Evolutionary conservation across 352 stramenopile species (phyloP).

Genomic region (Thalassiosira exigua): DNA sequence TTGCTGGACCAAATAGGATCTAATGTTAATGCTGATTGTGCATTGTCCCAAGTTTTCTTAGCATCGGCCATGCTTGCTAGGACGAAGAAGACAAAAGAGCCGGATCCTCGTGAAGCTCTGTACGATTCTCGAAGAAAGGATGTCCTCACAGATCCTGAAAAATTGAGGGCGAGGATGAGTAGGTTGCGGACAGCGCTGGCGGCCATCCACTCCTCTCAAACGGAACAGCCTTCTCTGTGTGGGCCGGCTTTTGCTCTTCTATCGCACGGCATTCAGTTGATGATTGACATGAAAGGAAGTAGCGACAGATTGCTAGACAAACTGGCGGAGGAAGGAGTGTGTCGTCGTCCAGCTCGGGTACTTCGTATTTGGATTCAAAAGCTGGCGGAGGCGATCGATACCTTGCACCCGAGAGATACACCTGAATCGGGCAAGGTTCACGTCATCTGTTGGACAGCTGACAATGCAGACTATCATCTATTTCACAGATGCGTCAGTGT

Average conservation of each 20-base stretch:
- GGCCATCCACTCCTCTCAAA: neutral
- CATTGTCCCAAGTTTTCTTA: conserved; percentile 2
- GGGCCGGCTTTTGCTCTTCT: neutral
- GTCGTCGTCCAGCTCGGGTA: neutral
- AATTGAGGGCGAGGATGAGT: neutral
- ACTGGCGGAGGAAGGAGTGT: conserved; percentile 1
- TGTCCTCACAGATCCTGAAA: neutral
- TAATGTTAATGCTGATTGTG: neutral
- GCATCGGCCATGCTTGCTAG: neutral
- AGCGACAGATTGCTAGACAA: conserved; percentile 3
- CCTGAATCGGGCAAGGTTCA: neutral
- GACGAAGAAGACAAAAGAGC: neutral
- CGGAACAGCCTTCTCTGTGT: neutral
- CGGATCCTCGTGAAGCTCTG: neutral
- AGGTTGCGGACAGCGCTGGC: conserved; percentile 4
- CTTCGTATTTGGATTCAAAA: conserved; percentile 7
- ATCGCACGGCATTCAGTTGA: neutral
- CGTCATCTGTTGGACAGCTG: neutral
- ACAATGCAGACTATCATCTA: conserved; percentile 10
- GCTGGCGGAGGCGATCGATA: neutral
- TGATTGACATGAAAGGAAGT: conserved; percentile 6
- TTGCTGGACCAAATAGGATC: conserved; percentile 5
- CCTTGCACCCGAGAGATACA: neutral
- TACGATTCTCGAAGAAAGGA: neutral
- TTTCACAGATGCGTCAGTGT: neutral